Evolutionary conservation across 192 early-diverging fungal genomes (phyloP), one percentile per base, ranked within the genome.

Genomic region (Coemansia guatemalensis): DNA sequence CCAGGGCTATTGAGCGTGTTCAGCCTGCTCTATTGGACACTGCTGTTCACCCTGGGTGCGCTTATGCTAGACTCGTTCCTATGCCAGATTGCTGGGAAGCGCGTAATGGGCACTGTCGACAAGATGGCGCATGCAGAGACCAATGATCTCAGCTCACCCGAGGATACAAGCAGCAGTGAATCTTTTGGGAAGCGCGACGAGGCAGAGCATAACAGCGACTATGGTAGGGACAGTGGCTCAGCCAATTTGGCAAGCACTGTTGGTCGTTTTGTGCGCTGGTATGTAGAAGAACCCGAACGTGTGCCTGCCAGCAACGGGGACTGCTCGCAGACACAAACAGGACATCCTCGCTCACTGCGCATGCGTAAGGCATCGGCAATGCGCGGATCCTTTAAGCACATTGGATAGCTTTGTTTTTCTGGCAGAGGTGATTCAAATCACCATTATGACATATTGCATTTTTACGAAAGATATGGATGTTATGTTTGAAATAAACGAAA

Each of bases 11-110:
- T 75, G 32, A 68, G 63, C 49, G 62, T 82, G 59, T 52, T 72
- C 22, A 72, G 62, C 35, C 56, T 82, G 54, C 30, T 82, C 3
- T 82, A 82, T 56, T 82, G 81, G 81, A 82, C 75, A 8, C 27
- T 82, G 54, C 54, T 82, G 39, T 82, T 82, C 22, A 78, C 81
- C 5, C 62, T 82, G 6, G 81, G 81, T 0, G 81, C 69, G 7
- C 66, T 77, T 18, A 74, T 82, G 71, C 81, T 82, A 7, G 81
- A 82, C 65, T 82, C 81, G 21, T 82, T 78, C 44, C 53, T 82
- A 29, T 82, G 81, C 58, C 74, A 78, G 24, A 60, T 75, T 0
- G 81, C 81, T 9, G 81, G 81, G 2, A 76, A 82, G 53, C 74
- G 72, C 18, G 81, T 82, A n/a, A 69, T 82, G 68, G 75, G 75